Evolutionary conservation across 352 stramenopile genomes (phyloP), one percentile per base, ranked within the genome.

Genomic region (Phytopythium chamaehyphon): DNA sequence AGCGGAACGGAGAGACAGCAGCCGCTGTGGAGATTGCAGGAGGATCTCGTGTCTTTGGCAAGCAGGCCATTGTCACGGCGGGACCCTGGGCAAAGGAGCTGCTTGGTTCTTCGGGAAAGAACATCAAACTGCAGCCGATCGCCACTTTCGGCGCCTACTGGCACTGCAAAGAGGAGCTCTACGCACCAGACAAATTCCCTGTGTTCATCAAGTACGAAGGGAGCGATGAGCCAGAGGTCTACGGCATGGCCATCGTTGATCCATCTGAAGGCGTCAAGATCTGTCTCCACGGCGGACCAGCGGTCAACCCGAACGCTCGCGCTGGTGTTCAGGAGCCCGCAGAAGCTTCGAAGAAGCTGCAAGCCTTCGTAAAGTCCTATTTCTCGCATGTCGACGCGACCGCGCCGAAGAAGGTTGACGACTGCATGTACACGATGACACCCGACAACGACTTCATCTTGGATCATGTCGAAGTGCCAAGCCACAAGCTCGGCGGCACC

Each of bases 391-490:
- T 88, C 35, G 69, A 86, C 47, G 55, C 79, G 7, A 77, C 46
- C 14, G 46, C 38, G 0, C 61, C 63, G 8, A 72, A 59, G 35
- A 63, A 74, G n/a, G 62, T 74, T 7, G 75, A 83, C 38, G 23
- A 81, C 40, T 95, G 85, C 57, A 85, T 95, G 68, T 93, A 93
- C 62, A 91, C 79, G 28, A 91, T 92, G 76, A 89, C 81, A 4
- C 56, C 59, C 16, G 81, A 95, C 50, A 62, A 64, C 15, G 69
- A 92, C 52, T 95, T 93, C 59, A 68, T 93, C 52, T 54, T 95
- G 18, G 85, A 88, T 54, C 67, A 72, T 42, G 55, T 85, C 21
- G 28, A 37, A 4, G 12, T 66, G 38, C 48, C 52, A 22, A n/a
- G 23, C 22, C 45, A 1, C 16, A 1, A 12, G 16, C 3, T 18